Evolutionary conservation across 495 filamentous ascomycete species (phyloP), one percentile per base, ranked within the genome.

Genomic region (Hypoxylon cercidicola): DNA sequence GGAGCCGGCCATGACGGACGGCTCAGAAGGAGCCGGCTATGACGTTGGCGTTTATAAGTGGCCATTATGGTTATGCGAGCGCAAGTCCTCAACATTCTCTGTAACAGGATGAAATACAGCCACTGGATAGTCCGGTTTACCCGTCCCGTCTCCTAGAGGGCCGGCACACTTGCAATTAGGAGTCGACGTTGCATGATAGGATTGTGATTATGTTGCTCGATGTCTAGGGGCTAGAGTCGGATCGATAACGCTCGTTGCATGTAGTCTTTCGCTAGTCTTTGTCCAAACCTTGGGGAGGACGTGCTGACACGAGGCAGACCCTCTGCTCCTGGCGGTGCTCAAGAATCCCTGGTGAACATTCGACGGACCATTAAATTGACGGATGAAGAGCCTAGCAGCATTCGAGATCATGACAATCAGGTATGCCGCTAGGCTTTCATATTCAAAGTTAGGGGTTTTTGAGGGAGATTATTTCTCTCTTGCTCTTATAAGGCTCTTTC

Each of bases 261-360:
- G 30, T 51, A 59, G 25, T 28, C 19, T 55, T 53, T 63, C 59
- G 64, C 59, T 68, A 56, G 35, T 49, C 47, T 57, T 57, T 68
- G 65, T 48, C 60, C 55, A 68, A 68, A 68, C 60, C 59, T 60
- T 55, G 54, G 59, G 49, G 50, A 16, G 44, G 43, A 68, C 48
- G 30, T 59, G 59, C 40, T 50, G 53, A 48, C 34, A 62, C 55
- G 62, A 48, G 58, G 35, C 25, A 55, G 35, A 13, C 39, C 44
- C 40, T 39, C 43, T n/a, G 19, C 16, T 48, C 30, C 25, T 48
- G 50, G 56, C 30, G 54, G 56, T 13, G 51, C 58, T 54, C 49
- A 68, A 68, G 64, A 44, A 59, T 47, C 57, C 64, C 58, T 62
- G 65, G 65, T 37, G 55, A 64, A 56, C 30, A 69, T 55, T 51